Conservation (phyloP, 768 basidiomycete genomes). For the Vararia minispora region DNA sequence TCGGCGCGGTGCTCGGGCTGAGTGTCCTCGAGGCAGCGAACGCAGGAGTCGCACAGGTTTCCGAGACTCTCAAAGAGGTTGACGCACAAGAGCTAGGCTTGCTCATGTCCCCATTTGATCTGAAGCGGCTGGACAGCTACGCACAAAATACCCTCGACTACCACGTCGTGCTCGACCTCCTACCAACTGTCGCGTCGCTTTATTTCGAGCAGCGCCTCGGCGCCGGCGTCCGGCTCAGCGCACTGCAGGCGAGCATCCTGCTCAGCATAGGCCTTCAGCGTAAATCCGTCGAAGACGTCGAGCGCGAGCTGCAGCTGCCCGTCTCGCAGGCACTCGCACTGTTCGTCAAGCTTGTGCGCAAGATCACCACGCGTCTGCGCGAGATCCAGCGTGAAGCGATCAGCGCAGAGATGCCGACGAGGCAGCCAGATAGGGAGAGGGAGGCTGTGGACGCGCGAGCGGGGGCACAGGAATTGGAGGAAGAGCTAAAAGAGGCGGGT, state of each 20-base stretch:
- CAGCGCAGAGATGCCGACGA: slow-evolving; percentile 42
- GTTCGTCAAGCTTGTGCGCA: slow-evolving; percentile 84
- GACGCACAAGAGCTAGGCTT: slow-evolving; percentile 42
- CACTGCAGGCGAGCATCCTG: slow-evolving; percentile 85
- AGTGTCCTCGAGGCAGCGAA: slow-evolving; percentile 85
- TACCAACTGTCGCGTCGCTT: slow-evolving; percentile 70
- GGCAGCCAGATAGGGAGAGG: slow-evolving; percentile 7
- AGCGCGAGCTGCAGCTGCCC: slow-evolving; percentile 73
- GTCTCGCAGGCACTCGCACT: slow-evolving; percentile 83
- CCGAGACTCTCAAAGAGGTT: slow-evolving; percentile 42
- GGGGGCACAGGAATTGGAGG: slow-evolving; percentile 22
- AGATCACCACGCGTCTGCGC: slow-evolving; percentile 63
- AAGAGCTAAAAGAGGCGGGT: slow-evolving; percentile 48
- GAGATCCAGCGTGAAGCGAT: slow-evolving; percentile 76
- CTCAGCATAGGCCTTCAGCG: slow-evolving; percentile 84
- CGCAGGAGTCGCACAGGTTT: slow-evolving; percentile 41
- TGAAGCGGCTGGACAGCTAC: slow-evolving; percentile 93
- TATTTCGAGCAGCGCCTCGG: slow-evolving; percentile 75
- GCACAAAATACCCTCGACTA: slow-evolving; percentile 95
- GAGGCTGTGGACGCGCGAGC: slow-evolving; percentile 13
- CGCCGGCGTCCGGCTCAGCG: slow-evolving; percentile 58
- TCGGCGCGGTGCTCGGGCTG: slow-evolving; percentile 76
- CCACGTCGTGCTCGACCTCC: slow-evolving; percentile 87
- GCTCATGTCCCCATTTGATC: slow-evolving; percentile 80
- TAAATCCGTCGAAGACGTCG: slow-evolving; percentile 82